phyloP scores from a whole-genome alignment of 495 filamentous ascomycete species.

The Margaritispora aquatica region DNA sequence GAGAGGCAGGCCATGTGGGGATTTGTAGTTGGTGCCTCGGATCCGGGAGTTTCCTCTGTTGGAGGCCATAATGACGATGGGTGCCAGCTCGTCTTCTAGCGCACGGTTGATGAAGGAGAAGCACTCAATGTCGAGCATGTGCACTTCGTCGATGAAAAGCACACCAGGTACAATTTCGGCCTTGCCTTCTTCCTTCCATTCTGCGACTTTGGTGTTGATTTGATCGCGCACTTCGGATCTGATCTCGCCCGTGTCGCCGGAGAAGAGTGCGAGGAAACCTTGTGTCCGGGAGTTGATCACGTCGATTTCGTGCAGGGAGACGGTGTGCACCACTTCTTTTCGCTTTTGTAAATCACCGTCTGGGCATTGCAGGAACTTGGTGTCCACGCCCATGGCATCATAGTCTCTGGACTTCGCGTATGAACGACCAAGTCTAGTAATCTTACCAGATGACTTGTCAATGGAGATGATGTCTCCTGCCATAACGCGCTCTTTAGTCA shows the following conservation, averaged over 20 bases:
- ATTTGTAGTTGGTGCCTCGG: constrained; percentile 84
- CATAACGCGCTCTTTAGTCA: constrained; percentile 98
- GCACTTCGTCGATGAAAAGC: constrained; percentile 97
- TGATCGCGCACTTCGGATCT: constrained; percentile 94
- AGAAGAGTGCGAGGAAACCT: constrained; percentile 93
- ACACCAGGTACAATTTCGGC: constrained; percentile 97
- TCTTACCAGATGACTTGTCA: constrained; percentile 95
- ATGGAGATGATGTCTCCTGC: constrained; percentile 97
- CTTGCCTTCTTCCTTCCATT: constrained; percentile 99
- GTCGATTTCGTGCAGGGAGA: constrained; percentile 96
- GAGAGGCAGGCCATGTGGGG: constrained; percentile 87
- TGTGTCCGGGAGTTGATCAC: constrained; percentile 98
- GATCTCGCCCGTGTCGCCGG: constrained; percentile 97
- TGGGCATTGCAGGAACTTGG: constrained; percentile 97
- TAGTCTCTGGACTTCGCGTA: constrained; percentile 94
- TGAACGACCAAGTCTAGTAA: constrained; percentile 90
- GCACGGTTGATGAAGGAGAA: constrained; percentile 98
- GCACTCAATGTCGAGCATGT: constrained; percentile 99
- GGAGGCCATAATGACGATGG: constrained; percentile 99
- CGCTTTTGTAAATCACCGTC: constrained; percentile 97
- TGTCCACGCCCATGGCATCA: constrained; percentile 98
- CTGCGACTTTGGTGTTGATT: constrained; percentile 96
- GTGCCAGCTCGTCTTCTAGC: constrained; percentile 85
- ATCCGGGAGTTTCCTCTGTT: constrained; percentile 92
- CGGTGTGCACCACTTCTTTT: constrained; percentile 94